Percentiles rank a stretch among this genome's conserved stretches.
These are phyloP conservation scores for Zygosaccharomyces sapae DNA, from an alignment of 1,139 yeast genomes.

Conservation along the genomic window DNA sequence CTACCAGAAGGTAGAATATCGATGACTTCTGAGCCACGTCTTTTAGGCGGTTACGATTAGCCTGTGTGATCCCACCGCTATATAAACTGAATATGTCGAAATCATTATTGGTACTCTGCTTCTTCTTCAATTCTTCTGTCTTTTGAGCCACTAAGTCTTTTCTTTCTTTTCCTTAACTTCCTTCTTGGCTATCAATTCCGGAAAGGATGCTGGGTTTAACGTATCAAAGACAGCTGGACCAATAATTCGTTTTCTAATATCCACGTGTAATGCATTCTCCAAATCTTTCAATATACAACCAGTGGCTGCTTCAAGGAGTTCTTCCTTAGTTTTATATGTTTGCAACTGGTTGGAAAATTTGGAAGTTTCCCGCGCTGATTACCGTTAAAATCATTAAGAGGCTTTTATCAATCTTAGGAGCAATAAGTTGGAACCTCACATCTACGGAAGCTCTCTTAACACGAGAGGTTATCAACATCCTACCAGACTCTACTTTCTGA, in stretches of 20 bases:
- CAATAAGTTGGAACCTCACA: constrained; percentile 28
- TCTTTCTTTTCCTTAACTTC: constrained; percentile 37
- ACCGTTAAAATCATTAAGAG: not conserved
- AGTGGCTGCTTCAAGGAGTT: constrained; percentile 54
- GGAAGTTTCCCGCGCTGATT: constrained; percentile 11
- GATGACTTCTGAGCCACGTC: constrained; percentile 13
- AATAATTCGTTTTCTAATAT: constrained; percentile 67
- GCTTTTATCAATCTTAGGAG: constrained; percentile 11
- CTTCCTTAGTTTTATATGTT: constrained; percentile 24
- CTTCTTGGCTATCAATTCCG: constrained; percentile 46
- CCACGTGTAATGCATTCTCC: constrained; percentile 59
- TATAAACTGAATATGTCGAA: constrained; percentile 34
- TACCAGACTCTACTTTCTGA: constrained; percentile 63
- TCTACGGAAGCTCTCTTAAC: constrained; percentile 26
- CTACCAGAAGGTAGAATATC: constrained; percentile 13
- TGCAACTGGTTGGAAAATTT: constrained; percentile 3
- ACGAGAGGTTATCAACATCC: constrained; percentile 31
- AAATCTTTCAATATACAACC: constrained; percentile 60
- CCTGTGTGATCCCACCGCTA: constrained; percentile 23
- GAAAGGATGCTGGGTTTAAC: constrained; percentile 57
- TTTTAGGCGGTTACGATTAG: constrained; percentile 22
- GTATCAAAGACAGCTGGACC: constrained; percentile 67
- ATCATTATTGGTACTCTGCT: constrained; percentile 21
- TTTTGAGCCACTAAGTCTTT: constrained; percentile 30
- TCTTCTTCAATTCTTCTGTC: constrained; percentile 20